A percentile compares a stretch with the other conserved stretches of the same genome.
Evolutionary conservation across 371 early-diverging fungal species (phyloP).

Genomic region (Actinomortierella ambigua): DNA sequence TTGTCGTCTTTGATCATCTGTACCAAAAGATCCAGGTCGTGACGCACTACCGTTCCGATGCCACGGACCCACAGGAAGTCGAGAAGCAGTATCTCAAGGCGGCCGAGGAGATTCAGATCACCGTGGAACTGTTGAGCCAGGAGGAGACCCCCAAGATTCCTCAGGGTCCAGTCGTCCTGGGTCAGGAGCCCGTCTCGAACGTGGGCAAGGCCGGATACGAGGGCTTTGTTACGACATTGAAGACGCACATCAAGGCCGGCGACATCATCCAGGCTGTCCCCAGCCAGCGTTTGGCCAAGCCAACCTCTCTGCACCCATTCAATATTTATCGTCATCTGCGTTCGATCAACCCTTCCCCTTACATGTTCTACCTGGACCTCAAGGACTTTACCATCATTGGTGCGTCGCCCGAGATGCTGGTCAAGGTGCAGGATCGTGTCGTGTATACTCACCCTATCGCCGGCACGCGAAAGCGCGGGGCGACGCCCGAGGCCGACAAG

Average conservation of each 20-base stretch:
- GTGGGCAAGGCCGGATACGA: conserved; percentile 91
- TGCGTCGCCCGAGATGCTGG: conserved; percentile 97
- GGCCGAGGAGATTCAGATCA: conserved; percentile 64
- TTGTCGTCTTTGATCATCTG: conserved; percentile 94
- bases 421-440: conserved; percentile 85
- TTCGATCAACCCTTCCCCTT: conserved; percentile 97
- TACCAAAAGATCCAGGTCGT: conserved; percentile 90
- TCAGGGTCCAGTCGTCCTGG: conserved; percentile 70
- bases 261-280: conserved; percentile 98
- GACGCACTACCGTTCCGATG: conserved; percentile 83
- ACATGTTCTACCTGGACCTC: conserved; percentile 96
- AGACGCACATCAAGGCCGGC: conserved; percentile 91
- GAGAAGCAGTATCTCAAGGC: conserved; percentile 69
- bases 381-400: conserved; percentile 94
- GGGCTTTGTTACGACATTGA: conserved; percentile 83
- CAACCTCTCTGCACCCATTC: conserved; percentile 92
- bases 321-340: conserved; percentile 95
- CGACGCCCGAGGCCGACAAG: conserved; percentile 80
- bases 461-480: conserved; percentile 92
- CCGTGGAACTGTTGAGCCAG: conserved; percentile 63
- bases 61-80: conserved; percentile 56
- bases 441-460: conserved; percentile 97
- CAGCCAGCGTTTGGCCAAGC: conserved; percentile 86
- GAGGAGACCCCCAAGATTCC: conserved; percentile 60
- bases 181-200: conserved; percentile 72